A percentile compares a stretch with the other conserved stretches of the same genome.
These are phyloP conservation scores for Kazachstania kunashirensis DNA, from an alignment of 805 yeast genomes.

Conservation along the genomic window DNA sequence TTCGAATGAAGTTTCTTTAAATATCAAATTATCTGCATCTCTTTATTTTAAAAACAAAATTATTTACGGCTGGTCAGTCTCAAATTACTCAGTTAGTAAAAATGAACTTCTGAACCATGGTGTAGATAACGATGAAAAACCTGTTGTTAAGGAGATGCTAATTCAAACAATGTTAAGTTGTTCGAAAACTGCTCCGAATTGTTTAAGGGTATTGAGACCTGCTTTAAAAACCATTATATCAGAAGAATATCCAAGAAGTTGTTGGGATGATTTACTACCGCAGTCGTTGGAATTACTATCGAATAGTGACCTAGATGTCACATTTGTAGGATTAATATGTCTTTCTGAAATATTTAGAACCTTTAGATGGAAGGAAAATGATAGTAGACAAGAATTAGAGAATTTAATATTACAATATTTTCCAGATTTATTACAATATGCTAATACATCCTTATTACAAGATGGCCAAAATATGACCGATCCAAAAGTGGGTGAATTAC, in stretches of 20 bases:
- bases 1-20: constrained; percentile 40
- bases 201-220: constrained; percentile 39
- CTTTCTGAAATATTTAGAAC: constrained; percentile 60
- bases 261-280: constrained; percentile 48
- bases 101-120: constrained; percentile 22
- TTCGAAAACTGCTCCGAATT: constrained; percentile 32
- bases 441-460: constrained; percentile 41
- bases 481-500: constrained; percentile 54
- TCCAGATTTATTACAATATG: constrained; percentile 59
- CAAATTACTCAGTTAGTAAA: constrained; percentile 11
- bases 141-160: constrained; percentile 58
- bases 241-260: constrained; percentile 36
- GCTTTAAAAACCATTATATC: constrained; percentile 44
- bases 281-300: constrained; percentile 38
- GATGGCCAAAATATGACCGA: constrained; percentile 27
- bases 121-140: constrained; percentile 65
- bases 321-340: constrained; percentile 60
- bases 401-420: constrained; percentile 45
- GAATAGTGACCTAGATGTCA: constrained; percentile 33
- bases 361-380: constrained; percentile 62
- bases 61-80: constrained; percentile 48
- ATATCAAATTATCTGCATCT: constrained; percentile 62
- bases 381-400: constrained; percentile 44
- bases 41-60: constrained; percentile 75
- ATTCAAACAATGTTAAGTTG: constrained; percentile 49